A percentile compares a stretch with the other conserved stretches of the same genome.
phyloP scores from a whole-genome alignment of 2,329 filamentous ascomycete species.

The Kalaharituber pfeilii region DNA sequence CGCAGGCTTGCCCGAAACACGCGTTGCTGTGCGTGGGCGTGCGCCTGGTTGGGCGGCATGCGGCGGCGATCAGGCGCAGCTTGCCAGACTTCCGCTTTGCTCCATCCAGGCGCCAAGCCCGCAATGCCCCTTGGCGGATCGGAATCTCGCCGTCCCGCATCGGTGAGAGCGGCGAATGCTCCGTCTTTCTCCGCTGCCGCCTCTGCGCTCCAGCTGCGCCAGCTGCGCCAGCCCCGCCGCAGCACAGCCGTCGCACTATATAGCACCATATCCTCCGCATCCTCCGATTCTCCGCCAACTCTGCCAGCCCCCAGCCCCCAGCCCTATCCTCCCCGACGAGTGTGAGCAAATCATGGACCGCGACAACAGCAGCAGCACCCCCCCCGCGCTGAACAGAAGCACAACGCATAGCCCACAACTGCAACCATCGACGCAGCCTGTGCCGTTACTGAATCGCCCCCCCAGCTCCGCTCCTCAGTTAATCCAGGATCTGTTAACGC shows the following conservation, averaged over 20 bases:
- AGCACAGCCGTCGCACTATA: background rate
- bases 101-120: too few relatives aligned
- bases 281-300: background rate
- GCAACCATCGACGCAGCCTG: background rate
- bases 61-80: too few relatives aligned
- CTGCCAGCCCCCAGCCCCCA: background rate
- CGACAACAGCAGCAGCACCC: background rate
- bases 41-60: too few relatives aligned
- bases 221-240: too few relatives aligned
- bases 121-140: too few relatives aligned
- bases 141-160: background rate
- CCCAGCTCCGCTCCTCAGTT: background rate
- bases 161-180: background rate
- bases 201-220: background rate
- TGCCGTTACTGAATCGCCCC: background rate
- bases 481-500: background rate
- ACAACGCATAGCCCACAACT: background rate
- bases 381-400: background rate
- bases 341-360: background rate
- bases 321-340: background rate
- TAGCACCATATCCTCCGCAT: background rate
- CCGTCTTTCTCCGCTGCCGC: background rate
- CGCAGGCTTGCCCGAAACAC: too few relatives aligned
- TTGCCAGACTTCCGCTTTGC: too few relatives aligned
- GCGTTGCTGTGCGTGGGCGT: too few relatives aligned